phyloP scores from a whole-genome alignment of 345 rosid species.

The Gossypium turneri region DNA sequence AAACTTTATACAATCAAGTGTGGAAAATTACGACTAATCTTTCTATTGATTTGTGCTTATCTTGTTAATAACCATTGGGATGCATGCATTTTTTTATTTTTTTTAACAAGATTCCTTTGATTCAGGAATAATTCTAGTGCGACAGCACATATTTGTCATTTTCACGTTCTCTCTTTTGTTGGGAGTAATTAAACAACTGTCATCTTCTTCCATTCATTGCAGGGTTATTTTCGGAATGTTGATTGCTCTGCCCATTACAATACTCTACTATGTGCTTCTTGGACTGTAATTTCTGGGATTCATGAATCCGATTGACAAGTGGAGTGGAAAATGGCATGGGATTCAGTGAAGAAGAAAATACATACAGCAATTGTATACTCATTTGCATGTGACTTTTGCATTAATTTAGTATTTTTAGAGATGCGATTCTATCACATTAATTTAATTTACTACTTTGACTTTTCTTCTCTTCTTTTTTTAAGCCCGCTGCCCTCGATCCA shows the following conservation, averaged over 20 bases:
- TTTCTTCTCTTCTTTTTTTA: background rate
- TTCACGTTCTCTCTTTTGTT: no score
- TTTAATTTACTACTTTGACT: background rate
- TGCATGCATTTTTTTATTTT: no score
- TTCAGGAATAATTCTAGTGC: background rate
- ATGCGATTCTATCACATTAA: background rate
- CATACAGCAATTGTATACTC: background rate
- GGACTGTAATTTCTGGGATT: constrained; percentile 14
- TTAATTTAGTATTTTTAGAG: background rate
- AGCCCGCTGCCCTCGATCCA: no score
- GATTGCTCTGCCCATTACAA: constrained; percentile 13
- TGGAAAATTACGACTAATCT: no score
- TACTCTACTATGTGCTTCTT: constrained; percentile 9
- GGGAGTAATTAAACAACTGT: background rate
- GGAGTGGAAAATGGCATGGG: background rate
- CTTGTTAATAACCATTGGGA: no score
- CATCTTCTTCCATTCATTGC: background rate
- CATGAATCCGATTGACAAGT: background rate
- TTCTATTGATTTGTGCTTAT: no score
- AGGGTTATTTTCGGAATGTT: constrained; percentile 14
- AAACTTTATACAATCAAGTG: no score
- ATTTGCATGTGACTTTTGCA: constrained; percentile 8
- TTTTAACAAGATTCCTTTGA: background rate
- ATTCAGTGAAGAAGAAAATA: constrained; percentile 6
- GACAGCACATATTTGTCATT: background rate